Percentiles rank a stretch among this genome's conserved stretches.
Conservation (phyloP, 192 early-diverging fungal genomes). For the Paraglomus occultum region DNA sequence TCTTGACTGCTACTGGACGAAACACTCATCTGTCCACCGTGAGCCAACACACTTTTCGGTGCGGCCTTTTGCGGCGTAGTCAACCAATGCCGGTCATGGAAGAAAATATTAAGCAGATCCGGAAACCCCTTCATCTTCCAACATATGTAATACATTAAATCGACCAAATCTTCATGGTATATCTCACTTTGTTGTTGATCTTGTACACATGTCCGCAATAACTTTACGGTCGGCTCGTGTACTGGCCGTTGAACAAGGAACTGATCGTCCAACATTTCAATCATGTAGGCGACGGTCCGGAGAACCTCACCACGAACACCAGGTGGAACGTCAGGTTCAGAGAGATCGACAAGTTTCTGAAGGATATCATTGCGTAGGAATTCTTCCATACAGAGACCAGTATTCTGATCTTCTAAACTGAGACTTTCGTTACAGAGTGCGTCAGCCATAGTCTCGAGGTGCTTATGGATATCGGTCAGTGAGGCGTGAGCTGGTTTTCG, state of each 20-base stretch:
- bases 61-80: slow-evolving; percentile 50
- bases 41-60: slow-evolving; percentile 16
- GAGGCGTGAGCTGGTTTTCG: slow-evolving; percentile 47
- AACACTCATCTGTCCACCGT: slow-evolving; percentile 10
- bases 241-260: slow-evolving; percentile 89
- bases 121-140: slow-evolving; percentile 79
- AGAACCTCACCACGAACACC: slow-evolving; percentile 81
- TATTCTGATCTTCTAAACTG: slow-evolving; percentile 64
- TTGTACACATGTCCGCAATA: slow-evolving; percentile 69
- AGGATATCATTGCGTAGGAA: slow-evolving; percentile 83
- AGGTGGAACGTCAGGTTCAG: slow-evolving; percentile 72
- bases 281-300: slow-evolving; percentile 73
- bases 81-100: slow-evolving; percentile 65
- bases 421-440: slow-evolving; percentile 87
- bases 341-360: slow-evolving; percentile 72
- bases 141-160: slow-evolving; percentile 75
- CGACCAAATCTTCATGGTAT: slow-evolving; percentile 63
- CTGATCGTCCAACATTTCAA: slow-evolving; percentile 82
- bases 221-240: slow-evolving; percentile 77
- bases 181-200: slow-evolving; percentile 49
- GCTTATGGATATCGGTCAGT: slow-evolving; percentile 74
- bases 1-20: slow-evolving; percentile 24
- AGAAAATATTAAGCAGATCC: slow-evolving; percentile 72
- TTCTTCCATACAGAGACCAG: slow-evolving; percentile 87
- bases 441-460: slow-evolving; percentile 82